Evolutionary conservation across 2,329 filamentous ascomycete genomes (phyloP), one percentile per base, ranked within the genome.

Genomic region (Trichoderma afroharzianum): DNA sequence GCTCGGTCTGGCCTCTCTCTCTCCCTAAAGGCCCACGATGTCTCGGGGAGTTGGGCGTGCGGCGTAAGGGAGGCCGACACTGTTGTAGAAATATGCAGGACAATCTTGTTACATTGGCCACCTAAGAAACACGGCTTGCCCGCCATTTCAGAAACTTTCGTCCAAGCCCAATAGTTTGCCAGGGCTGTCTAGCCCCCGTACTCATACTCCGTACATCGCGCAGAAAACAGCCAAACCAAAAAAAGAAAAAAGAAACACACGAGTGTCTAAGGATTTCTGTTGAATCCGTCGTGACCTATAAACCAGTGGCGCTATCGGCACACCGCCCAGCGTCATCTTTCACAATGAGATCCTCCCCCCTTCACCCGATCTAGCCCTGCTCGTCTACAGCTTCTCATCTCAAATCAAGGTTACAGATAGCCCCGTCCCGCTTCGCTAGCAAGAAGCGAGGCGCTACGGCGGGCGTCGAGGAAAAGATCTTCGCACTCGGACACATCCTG

Each of bases 391-490:
- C 59, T 63, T 39, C 47, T 57, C 55, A 47, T n/a, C n/a, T n/a
- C n/a, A 32, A 58, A 24, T n/a, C 33, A 62, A 61, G 75, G 92
- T 79, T 85, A 85, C 75, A 94, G 85, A 82, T 91, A 95, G 72
- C 86, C 88, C 76, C 85, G 86, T 75, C 88, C 89, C 70, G 87
- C 87, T 82, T 90, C 89, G 79, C 88, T 83, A 74, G 82, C 84
- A 77, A 94, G 87, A 76, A 95, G 87, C 73, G 86, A 83, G 74
- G 93, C 93, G 81, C 93, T 95, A 76, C 93, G 88, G 78, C 90
- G 90, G 63, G 93, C 92, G 81, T 96, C 93, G 75, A 95, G 88
- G 85, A 96, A 95, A 64, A 96, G 84, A 78, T 94, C 92, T 80
- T 95, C 92, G 80, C 92, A 95, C 83, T 96, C 93, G 18, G 88